Evolutionary conservation across 495 filamentous ascomycete species (phyloP).

Genomic region (Xylaria scruposa): DNA sequence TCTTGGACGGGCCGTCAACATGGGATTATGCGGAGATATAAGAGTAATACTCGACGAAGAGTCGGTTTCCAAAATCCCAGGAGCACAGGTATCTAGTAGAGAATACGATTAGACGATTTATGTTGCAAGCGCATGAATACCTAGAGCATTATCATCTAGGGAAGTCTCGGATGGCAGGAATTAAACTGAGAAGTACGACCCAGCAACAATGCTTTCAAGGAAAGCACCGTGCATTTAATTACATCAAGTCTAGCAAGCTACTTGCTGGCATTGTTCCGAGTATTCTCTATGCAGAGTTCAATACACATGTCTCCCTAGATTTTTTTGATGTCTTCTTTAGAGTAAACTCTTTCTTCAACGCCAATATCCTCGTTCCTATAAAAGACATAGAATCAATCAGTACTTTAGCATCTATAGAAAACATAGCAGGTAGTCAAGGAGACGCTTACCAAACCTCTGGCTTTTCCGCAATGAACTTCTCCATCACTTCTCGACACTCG

Average conservation of each 20-base stretch:
- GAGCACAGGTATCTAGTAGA: neutral
- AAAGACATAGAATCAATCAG: neutral
- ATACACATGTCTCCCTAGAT: neutral
- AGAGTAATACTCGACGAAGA: no score
- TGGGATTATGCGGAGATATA: neutral
- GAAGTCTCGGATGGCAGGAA: neutral
- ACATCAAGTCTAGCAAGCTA: neutral
- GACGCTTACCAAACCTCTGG: slow-evolving; percentile 73
- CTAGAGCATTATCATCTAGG: no score
- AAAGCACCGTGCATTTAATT: no score
- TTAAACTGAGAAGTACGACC: neutral
- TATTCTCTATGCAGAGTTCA: neutral
- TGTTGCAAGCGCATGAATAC: neutral
- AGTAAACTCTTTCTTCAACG: slow-evolving; percentile 59
- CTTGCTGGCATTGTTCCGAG: neutral
- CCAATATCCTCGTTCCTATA: slow-evolving; percentile 79
- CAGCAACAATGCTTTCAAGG: neutral
- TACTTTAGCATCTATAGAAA: neutral
- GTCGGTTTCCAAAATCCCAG: neutral
- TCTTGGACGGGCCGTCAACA: neutral
- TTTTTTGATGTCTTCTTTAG: slow-evolving; percentile 39
- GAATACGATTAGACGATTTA: neutral
- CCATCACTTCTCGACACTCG: slow-evolving; percentile 77
- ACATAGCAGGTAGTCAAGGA: neutral
- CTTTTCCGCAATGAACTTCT: slow-evolving; percentile 75